phyloP scores from a whole-genome alignment of 148 eudicot genomes.

The Amaranthus palmeri region DNA sequence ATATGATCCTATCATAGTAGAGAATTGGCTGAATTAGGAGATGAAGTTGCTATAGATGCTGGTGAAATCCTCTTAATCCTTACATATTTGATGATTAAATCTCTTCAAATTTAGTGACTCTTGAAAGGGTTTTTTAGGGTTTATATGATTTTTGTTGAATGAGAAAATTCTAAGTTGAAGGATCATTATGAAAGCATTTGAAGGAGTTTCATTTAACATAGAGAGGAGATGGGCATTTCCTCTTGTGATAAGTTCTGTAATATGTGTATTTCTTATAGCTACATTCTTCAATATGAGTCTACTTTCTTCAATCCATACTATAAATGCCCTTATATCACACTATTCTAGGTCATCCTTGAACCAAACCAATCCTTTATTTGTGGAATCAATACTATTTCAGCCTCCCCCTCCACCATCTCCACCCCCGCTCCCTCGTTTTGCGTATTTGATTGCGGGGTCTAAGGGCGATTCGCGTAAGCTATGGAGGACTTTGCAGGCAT shows the following conservation, averaged over 20 bases:
- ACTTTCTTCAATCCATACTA: slow-evolving; percentile 46
- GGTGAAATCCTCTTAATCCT: not conserved
- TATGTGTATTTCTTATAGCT: slow-evolving; percentile 62
- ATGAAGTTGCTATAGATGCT: not conserved
- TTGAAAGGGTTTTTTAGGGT: not conserved
- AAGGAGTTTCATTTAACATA: slow-evolving; percentile 35
- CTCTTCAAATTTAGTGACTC: not conserved
- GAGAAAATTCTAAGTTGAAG: slow-evolving; percentile 6
- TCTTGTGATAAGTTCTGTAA: slow-evolving; percentile 49
- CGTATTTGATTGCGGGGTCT: slow-evolving; percentile 85
- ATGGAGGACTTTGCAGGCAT: slow-evolving; percentile 68
- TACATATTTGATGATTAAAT: not conserved
- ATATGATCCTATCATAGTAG: slow-evolving; percentile 12
- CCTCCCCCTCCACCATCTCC: slow-evolving; percentile 37
- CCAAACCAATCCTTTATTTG: slow-evolving; percentile 37
- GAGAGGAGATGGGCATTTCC: slow-evolving; percentile 87
- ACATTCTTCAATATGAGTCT: slow-evolving; percentile 79
- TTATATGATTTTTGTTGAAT: slow-evolving; percentile 1
- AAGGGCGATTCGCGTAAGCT: slow-evolving; percentile 77
- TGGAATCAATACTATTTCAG: slow-evolving; percentile 34
- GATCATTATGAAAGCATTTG: slow-evolving; percentile 33
- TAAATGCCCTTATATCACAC: slow-evolving; percentile 51
- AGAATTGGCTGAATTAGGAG: not conserved
- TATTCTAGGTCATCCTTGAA: slow-evolving; percentile 38
- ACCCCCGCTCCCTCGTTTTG: slow-evolving; percentile 66